Percentiles rank a stretch among this genome's conserved stretches.
Conservation (phyloP, 306 rosid genomes). For the Rosa multiflora region DNA sequence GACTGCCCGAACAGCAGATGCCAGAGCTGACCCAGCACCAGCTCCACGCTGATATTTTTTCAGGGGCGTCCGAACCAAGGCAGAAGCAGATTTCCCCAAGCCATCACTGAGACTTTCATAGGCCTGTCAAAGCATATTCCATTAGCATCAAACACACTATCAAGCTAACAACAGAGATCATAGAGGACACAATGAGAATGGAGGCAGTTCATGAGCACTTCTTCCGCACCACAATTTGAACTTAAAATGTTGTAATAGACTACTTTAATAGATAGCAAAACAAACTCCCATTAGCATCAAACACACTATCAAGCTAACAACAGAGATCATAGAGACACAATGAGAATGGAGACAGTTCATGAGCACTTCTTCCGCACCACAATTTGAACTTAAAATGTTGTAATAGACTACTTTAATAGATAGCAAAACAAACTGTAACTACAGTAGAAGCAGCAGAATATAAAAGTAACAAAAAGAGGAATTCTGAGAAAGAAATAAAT, state of each 20-base stretch:
- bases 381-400: not conserved
- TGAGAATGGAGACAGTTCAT: not conserved
- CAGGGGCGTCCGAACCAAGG: constrained; percentile 77
- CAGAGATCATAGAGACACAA: not conserved
- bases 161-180: not conserved
- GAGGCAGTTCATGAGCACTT: not conserved
- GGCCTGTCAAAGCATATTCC: constrained; percentile 54
- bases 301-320: not conserved
- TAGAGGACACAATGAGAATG: not conserved
- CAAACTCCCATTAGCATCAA: not conserved
- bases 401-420: not conserved
- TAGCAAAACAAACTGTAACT: not conserved
- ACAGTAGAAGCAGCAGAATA: not conserved
- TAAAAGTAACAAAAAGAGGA: not conserved
- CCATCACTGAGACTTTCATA: constrained; percentile 89
- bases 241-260: not conserved
- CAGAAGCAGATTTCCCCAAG: constrained; percentile 92
- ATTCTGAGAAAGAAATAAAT: not conserved
- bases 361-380: not conserved
- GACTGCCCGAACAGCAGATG: constrained; percentile 82
- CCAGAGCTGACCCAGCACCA: constrained; percentile 88
- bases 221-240: not conserved
- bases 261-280: not conserved
- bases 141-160: not conserved
- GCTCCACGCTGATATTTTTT: constrained; percentile 90